Conservation (phyloP, 805 yeast genomes). For the Candida sonorensis region DNA sequence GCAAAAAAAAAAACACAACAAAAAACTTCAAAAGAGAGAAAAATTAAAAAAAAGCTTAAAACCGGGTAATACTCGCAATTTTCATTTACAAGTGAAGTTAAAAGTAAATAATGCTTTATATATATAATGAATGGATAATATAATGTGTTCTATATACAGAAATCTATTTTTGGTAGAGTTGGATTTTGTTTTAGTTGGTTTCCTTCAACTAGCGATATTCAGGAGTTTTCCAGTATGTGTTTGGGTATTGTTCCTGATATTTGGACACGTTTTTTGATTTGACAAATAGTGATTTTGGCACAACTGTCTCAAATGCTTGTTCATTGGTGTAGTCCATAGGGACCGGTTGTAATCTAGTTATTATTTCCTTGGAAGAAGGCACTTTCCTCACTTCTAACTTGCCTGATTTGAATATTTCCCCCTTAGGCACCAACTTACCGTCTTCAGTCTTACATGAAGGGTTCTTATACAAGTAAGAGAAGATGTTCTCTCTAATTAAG, state of each 20-base stretch:
- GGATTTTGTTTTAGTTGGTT: too few species aligned
- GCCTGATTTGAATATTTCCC: slow-evolving; percentile 8
- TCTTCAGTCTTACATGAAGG: slow-evolving; percentile 9
- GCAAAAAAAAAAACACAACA: too few species aligned
- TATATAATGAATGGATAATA: too few species aligned
- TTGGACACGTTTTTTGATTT: neutral
- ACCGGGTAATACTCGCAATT: too few species aligned
- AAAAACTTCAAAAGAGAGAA: too few species aligned
- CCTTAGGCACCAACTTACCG: slow-evolving; percentile 11
- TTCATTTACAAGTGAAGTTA: too few species aligned
- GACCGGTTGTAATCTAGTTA: slow-evolving; percentile 17
- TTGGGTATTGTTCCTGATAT: slow-evolving; percentile 19
- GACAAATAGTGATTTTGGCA: slow-evolving; percentile 5
- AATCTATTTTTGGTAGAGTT: too few species aligned
- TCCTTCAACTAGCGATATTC: slow-evolving; percentile 4
- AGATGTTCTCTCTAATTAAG: slow-evolving; percentile 35
- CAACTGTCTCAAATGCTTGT: slow-evolving; percentile 10
- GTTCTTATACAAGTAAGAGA: slow-evolving; percentile 21
- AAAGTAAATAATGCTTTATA: too few species aligned
- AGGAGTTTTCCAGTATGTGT: slow-evolving; percentile 20
- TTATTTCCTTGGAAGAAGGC: slow-evolving; percentile 15
- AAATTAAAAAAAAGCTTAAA: too few species aligned
- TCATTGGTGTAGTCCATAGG: slow-evolving; percentile 8
- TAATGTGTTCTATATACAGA: too few species aligned
- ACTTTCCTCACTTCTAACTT: slow-evolving; percentile 6